These are phyloP conservation scores for Dioszegia aurantiaca DNA, from an alignment of 768 basidiomycete genomes.

Conservation along the genomic window DNA sequence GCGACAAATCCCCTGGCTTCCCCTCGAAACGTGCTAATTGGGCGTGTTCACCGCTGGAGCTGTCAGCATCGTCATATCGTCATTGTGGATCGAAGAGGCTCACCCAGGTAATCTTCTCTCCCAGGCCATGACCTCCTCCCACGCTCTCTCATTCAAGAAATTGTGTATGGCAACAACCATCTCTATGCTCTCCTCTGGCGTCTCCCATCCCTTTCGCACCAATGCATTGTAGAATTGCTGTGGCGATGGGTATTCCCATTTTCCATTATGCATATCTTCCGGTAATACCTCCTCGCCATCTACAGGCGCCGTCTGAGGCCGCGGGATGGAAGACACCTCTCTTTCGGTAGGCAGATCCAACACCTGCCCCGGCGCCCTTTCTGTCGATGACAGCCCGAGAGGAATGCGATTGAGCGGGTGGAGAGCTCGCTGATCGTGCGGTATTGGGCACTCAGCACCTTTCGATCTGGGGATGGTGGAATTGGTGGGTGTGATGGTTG, in stretches of 20 bases:
- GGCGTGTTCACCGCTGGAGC: slow-evolving; percentile 62
- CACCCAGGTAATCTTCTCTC: slow-evolving; percentile 68
- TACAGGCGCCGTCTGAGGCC: slow-evolving; percentile 52
- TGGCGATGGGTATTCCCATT: slow-evolving; percentile 94
- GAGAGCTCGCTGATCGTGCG: slow-evolving; percentile 52
- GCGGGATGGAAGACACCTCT: slow-evolving; percentile 79
- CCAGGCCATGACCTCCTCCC: slow-evolving; percentile 92
- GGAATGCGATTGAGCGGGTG: slow-evolving; percentile 87
- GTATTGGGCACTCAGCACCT: slow-evolving; percentile 52
- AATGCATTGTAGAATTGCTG: slow-evolving; percentile 98
- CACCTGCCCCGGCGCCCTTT: slow-evolving; percentile 65
- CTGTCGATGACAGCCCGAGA: slow-evolving; percentile 54
- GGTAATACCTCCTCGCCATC: slow-evolving; percentile 29
- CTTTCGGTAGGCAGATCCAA: slow-evolving; percentile 68
- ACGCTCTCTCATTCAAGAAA: slow-evolving; percentile 93
- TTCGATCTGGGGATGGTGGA: slow-evolving; percentile 6
- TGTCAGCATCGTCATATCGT: slow-evolving; percentile 1
- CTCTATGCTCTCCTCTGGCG: slow-evolving; percentile 84
- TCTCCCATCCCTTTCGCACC: slow-evolving; percentile 94
- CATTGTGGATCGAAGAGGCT: slow-evolving; percentile 36
- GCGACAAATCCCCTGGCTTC: slow-evolving; percentile 85
- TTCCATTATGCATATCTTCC: slow-evolving; percentile 22
- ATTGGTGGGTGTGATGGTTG: slow-evolving; percentile 6
- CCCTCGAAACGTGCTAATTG: slow-evolving; percentile 83
- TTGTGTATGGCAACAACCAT: slow-evolving; percentile 99